These are phyloP conservation scores for Nakaseomyces glabratus DNA, from an alignment of 1,139 yeast species.

Conservation along the genomic window DNA sequence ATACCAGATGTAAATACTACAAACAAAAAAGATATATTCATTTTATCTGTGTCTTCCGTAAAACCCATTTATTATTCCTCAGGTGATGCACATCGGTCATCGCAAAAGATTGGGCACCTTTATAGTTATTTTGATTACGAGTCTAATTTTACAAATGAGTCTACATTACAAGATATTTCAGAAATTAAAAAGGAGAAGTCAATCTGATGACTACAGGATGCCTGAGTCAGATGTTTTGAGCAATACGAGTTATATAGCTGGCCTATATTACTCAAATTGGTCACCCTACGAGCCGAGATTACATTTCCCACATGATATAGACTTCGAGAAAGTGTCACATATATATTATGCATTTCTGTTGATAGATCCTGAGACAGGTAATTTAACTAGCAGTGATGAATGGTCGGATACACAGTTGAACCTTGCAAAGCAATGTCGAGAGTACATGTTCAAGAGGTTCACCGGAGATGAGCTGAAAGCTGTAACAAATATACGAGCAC, in stretches of 20 bases:
- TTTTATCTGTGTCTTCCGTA: too few species aligned
- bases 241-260: slow-evolving; percentile 24
- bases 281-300: slow-evolving; percentile 52
- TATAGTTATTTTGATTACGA: slow-evolving; percentile 1
- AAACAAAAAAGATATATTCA: too few species aligned
- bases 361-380: slow-evolving; percentile 47
- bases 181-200: slow-evolving; percentile 7
- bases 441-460: neutral
- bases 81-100: neutral
- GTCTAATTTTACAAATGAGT: slow-evolving; percentile 13
- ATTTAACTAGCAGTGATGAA: slow-evolving; percentile 45
- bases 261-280: slow-evolving; percentile 57
- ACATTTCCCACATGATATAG: slow-evolving; percentile 62
- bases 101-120: neutral
- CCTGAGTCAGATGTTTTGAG: too few species aligned
- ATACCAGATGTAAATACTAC: too few species aligned
- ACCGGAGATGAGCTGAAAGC: slow-evolving; percentile 1
- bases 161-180: slow-evolving; percentile 13
- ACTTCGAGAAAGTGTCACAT: slow-evolving; percentile 49
- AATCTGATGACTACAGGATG: slow-evolving; percentile 9
- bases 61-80: too few species aligned
- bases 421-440: slow-evolving; percentile 9
- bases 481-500: slow-evolving; percentile 12
- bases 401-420: slow-evolving; percentile 60
- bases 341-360: slow-evolving; percentile 70